Evolutionary conservation across 2,329 filamentous ascomycete species (phyloP).

Genomic region (Ceratocystis smalleyi): DNA sequence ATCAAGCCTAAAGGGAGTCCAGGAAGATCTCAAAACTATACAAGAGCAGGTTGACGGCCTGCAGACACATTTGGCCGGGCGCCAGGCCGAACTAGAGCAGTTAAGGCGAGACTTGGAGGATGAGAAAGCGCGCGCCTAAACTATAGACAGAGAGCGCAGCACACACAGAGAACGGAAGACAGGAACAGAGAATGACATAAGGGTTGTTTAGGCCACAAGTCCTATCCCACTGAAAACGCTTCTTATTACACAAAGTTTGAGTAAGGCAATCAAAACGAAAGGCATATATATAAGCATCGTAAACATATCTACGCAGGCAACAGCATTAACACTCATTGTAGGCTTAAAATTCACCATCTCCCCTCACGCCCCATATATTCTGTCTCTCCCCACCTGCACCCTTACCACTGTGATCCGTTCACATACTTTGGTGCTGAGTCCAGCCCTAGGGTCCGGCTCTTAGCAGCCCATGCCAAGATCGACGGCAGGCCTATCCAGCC

Average conservation of each 20-base stretch:
- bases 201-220: neutral
- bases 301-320: neutral
- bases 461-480: slow-evolving; percentile 34
- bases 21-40: slow-evolving; percentile 79
- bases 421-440: slow-evolving; percentile 32
- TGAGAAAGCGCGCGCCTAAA: slow-evolving; percentile 48
- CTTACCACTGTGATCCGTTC: slow-evolving; percentile 34
- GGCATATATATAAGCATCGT: neutral
- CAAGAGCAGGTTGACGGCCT: slow-evolving; percentile 86
- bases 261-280: neutral
- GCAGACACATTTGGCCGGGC: slow-evolving; percentile 62
- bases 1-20: slow-evolving; percentile 52
- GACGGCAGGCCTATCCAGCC: slow-evolving; percentile 35
- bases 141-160: slow-evolving; percentile 1
- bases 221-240: neutral
- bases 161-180: neutral
- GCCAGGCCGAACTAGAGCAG: slow-evolving; percentile 61
- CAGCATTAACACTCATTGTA: neutral
- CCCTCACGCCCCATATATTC: neutral
- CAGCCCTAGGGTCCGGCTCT: slow-evolving; percentile 35
- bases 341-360: neutral
- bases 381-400: neutral
- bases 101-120: slow-evolving; percentile 72
- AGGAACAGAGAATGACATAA: neutral
- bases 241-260: neutral